Evolutionary conservation across 371 early-diverging fungal genomes (phyloP).

Genomic region (Apophysomyces sp.): DNA sequence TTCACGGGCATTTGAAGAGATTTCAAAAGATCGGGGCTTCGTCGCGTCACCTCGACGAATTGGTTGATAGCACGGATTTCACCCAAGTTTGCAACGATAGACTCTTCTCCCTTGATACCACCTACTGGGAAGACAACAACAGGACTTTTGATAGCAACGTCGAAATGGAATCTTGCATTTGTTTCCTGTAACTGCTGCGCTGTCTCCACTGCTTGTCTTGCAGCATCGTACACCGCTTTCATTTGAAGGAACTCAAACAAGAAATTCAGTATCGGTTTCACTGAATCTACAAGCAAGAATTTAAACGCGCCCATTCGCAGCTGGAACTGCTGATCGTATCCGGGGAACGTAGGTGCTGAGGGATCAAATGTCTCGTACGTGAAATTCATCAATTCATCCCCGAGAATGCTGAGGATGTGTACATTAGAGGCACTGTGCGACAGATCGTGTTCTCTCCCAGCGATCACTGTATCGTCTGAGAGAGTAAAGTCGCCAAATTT

Average conservation of each 20-base stretch:
- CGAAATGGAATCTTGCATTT: constrained; percentile 69
- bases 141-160: constrained; percentile 85
- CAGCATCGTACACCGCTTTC: constrained; percentile 87
- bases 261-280: constrained; percentile 55
- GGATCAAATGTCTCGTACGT: constrained; percentile 66
- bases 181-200: constrained; percentile 64
- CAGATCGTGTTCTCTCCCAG: background rate
- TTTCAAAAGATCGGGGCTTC: constrained; percentile 14
- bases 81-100: constrained; percentile 84
- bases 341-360: constrained; percentile 47
- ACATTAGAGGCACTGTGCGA: constrained; percentile 18
- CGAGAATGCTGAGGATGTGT: constrained; percentile 67
- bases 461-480: constrained; percentile 51
- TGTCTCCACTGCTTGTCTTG: constrained; percentile 81
- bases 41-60: constrained; percentile 46
- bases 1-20: constrained; percentile 40
- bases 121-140: constrained; percentile 85
- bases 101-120: constrained; percentile 43
- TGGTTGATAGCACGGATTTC: constrained; percentile 80
- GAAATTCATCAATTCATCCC: constrained; percentile 76
- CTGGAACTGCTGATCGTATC: constrained; percentile 65
- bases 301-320: constrained; percentile 69
- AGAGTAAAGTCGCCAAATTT: constrained; percentile 85
- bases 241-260: constrained; percentile 81
- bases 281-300: constrained; percentile 57